Evolutionary conservation across 169 alveolate genomes (phyloP).

Genomic region (Cryptosporidium ubiquitum): DNA sequence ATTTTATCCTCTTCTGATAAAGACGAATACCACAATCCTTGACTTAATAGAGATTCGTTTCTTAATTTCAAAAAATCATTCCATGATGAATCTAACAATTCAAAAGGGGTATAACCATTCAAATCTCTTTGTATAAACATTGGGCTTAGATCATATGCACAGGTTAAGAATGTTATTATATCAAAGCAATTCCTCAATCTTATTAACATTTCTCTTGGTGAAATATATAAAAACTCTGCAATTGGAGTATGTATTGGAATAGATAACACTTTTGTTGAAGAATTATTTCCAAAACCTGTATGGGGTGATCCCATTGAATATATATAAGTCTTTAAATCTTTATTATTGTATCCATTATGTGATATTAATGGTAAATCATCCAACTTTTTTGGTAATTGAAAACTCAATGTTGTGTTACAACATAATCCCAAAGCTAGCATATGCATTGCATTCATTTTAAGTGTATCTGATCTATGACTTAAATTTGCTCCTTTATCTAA

Average conservation of each 20-base stretch:
- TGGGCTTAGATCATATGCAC: conserved; percentile 44
- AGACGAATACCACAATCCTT: conserved; percentile 72
- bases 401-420: conserved; percentile 54
- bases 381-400: conserved; percentile 57
- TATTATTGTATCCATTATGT: conserved; percentile 65
- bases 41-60: conserved; percentile 50
- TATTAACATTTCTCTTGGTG: conserved; percentile 68
- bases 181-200: conserved; percentile 49
- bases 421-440: conserved; percentile 55
- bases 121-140: conserved; percentile 38
- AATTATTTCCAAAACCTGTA: conserved; percentile 70
- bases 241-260: conserved; percentile 69
- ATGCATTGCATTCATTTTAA: conserved; percentile 56
- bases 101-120: conserved; percentile 62
- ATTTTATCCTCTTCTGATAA: conserved; percentile 63
- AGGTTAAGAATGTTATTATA: conserved; percentile 29
- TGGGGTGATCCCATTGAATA: conserved; percentile 68
- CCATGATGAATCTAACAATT: conserved; percentile 59
- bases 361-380: conserved; percentile 53
- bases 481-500: conserved; percentile 80
- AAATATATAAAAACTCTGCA: conserved; percentile 57
- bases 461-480: conserved; percentile 34
- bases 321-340: conserved; percentile 56
- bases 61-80: conserved; percentile 52
- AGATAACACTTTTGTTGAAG: conserved; percentile 53